Conservation (phyloP, 2,329 filamentous ascomycete genomes). For the Rutstroemia sp. region DNA sequence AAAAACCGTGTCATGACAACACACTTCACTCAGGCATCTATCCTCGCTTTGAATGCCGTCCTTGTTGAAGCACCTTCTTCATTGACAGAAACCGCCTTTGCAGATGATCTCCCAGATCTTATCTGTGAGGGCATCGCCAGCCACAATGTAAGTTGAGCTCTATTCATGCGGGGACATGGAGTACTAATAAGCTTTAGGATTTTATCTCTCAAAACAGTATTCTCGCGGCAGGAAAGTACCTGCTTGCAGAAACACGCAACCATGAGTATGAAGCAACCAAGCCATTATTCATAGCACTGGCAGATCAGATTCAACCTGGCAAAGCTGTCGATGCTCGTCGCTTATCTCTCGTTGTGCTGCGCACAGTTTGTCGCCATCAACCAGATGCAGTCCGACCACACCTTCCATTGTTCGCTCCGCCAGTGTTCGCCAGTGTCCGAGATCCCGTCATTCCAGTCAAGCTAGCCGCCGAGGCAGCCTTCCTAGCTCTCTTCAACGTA, state of each 20-base stretch:
- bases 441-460: conserved; percentile 94
- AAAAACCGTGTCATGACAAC: conserved; percentile 73
- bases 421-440: conserved; percentile 83
- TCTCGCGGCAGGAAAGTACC: conserved; percentile 83
- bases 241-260: conserved; percentile 58
- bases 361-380: conserved; percentile 74
- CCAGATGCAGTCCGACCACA: conserved; percentile 78
- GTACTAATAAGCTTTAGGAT: conserved; percentile 41
- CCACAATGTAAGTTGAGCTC: conserved; percentile 57
- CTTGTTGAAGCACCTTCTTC: conserved; percentile 70
- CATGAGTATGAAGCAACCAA: conserved; percentile 72
- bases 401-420: conserved; percentile 68
- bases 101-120: conserved; percentile 66
- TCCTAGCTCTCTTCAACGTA: conserved; percentile 83
- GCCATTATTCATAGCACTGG: conserved; percentile 71
- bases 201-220: conserved; percentile 84
- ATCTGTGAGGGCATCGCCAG: conserved; percentile 73
- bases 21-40: conserved; percentile 68
- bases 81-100: conserved; percentile 57
- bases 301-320: conserved; percentile 68
- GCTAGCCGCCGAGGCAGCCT: conserved; percentile 87
- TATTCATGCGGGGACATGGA: neutral
- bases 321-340: conserved; percentile 76
- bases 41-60: conserved; percentile 83
- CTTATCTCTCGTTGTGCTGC: conserved; percentile 76